Percentiles rank a stretch among this genome's conserved stretches.
Conservation (phyloP, 345 rosid species). For the Populus nigra region DNA sequence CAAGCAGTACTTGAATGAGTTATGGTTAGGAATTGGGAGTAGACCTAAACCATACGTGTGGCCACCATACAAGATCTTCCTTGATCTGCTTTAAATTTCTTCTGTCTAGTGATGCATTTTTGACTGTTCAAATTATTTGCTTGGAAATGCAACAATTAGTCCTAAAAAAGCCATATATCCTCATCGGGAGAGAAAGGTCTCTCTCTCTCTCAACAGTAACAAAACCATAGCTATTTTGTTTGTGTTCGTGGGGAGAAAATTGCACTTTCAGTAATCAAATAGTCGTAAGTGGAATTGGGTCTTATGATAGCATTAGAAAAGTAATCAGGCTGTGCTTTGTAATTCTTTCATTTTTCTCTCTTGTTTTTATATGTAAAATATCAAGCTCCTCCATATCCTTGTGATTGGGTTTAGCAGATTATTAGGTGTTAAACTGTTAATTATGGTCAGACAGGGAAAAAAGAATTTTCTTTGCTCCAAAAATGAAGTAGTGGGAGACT, state of each 20-base stretch:
- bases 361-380: background rate
- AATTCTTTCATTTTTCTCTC: background rate
- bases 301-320: background rate
- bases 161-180: background rate
- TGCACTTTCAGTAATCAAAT: too few species aligned
- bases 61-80: background rate
- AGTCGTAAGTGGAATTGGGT: background rate
- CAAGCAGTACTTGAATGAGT: background rate
- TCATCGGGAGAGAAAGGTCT: background rate
- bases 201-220: background rate
- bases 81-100: background rate
- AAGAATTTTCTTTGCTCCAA: background rate
- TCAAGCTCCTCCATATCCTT: too few species aligned
- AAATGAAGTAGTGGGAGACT: slow-evolving; percentile 9
- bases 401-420: too few species aligned
- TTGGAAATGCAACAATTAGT: background rate
- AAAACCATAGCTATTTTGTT: background rate
- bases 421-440: too few species aligned
- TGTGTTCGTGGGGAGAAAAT: background rate
- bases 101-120: background rate
- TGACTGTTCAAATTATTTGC: background rate
- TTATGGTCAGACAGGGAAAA: background rate
- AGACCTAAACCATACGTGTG: background rate
- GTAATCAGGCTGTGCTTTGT: background rate
- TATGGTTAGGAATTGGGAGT: background rate